A percentile compares a stretch with the other conserved stretches of the same genome.
Evolutionary conservation across 768 basidiomycete genomes (phyloP).

Genomic region (Obba rivulosa): DNA sequence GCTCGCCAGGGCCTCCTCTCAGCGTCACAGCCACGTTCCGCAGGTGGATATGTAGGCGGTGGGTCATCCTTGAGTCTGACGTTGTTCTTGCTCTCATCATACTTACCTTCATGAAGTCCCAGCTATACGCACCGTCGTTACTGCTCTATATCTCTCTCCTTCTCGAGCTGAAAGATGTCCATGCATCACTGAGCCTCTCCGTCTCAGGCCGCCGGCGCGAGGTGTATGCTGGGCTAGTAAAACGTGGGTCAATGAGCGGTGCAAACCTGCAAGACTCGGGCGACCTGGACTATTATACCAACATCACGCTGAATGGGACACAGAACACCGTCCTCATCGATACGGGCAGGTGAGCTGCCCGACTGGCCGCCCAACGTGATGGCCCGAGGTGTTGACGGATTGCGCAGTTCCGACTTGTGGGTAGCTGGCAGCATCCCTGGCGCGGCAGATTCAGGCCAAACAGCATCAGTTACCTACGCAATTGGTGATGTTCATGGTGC

Average conservation of each 20-base stretch:
- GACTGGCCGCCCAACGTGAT: background rate
- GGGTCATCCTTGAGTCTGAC: too few species aligned
- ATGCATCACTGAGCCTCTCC: conserved; percentile 12
- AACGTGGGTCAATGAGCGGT: conserved; percentile 6
- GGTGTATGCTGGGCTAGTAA: background rate
- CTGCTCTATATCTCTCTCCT: conserved; percentile 21
- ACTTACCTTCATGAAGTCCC: conserved; percentile 14
- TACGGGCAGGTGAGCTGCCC: conserved; percentile 25
- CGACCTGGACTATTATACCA: conserved; percentile 24
- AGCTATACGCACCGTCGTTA: conserved; percentile 14
- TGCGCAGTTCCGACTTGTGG: conserved; percentile 26
- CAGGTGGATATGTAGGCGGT: background rate
- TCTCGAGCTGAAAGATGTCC: conserved; percentile 15
- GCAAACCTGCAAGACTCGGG: conserved; percentile 12
- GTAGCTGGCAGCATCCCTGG: conserved; percentile 21
- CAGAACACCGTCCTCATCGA: conserved; percentile 24
- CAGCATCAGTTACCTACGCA: conserved; percentile 17
- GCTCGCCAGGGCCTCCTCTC: too few species aligned
- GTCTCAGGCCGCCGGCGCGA: conserved; percentile 9
- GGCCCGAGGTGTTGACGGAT: background rate
- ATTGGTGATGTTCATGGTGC: conserved; percentile 19
- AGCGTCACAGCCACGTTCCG: background rate
- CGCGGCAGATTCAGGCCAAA: conserved; percentile 17
- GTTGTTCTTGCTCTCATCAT: conserved; percentile 1
- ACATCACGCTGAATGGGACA: conserved; percentile 23